Evolutionary conservation across 176 grass and related monocot genomes (phyloP).

Genomic region (Musa itinerans): DNA sequence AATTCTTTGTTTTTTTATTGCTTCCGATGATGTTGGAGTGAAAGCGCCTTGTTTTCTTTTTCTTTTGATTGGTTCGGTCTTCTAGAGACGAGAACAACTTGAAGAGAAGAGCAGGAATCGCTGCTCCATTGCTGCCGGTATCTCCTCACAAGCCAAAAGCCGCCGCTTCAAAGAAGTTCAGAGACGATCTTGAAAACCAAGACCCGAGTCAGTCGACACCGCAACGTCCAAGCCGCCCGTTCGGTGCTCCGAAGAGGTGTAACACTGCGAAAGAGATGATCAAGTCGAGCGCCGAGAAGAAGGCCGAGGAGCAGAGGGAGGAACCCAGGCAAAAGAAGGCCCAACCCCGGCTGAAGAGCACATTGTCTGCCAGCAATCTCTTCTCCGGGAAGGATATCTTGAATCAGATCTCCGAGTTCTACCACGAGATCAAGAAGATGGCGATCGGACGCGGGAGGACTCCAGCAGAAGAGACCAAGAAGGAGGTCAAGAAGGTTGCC

Average conservation of each 20-base stretch:
- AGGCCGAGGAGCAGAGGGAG: conserved; percentile 30
- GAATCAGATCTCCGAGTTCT: conserved; percentile 90
- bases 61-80: neutral
- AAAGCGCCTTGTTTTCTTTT: neutral
- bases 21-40: neutral
- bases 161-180: conserved; percentile 42
- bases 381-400: conserved; percentile 86
- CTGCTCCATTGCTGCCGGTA: conserved; percentile 14
- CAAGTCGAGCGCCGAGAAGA: conserved; percentile 71
- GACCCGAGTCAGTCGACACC: conserved; percentile 54
- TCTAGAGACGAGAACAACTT: conserved; percentile 30
- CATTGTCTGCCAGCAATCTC: conserved; percentile 87
- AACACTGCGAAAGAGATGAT: conserved; percentile 69
- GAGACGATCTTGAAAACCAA: conserved; percentile 75
- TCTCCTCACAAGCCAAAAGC: conserved; percentile 23
- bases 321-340: conserved; percentile 35
- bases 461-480: conserved; percentile 24
- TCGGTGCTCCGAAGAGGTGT: conserved; percentile 39
- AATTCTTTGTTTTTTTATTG: conserved; percentile 3
- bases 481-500: conserved; percentile 16
- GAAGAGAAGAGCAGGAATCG: conserved; percentile 47
- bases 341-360: conserved; percentile 68
- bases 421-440: conserved; percentile 83
- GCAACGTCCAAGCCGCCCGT: conserved; percentile 25
- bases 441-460: conserved; percentile 26